Conservation (phyloP, 176 grass and related monocot species). For the Cenchrus purpureus region DNA sequence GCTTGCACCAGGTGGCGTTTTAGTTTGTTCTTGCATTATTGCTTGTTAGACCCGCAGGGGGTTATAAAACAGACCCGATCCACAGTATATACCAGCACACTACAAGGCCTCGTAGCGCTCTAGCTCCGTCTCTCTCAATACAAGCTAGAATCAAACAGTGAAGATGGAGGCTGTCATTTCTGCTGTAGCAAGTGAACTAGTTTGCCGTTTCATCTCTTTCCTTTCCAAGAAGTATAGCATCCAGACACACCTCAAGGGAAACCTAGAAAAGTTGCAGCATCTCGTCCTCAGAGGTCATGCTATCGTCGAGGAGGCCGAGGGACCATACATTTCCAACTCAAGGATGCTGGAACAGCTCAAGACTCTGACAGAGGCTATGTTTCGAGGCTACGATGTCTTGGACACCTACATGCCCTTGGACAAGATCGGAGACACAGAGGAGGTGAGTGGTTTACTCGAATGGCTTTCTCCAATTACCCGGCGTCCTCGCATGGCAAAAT, state of each 20-base stretch:
- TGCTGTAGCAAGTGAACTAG: conserved; percentile 25
- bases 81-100: neutral
- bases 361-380: conserved; percentile 1
- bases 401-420: neutral
- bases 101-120: neutral
- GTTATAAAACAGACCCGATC: neutral
- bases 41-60: neutral
- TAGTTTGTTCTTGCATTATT: neutral
- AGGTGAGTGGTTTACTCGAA: neutral
- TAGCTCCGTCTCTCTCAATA: neutral
- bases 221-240: neutral
- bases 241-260: neutral
- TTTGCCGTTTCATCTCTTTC: conserved; percentile 17
- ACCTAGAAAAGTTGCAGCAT: conserved; percentile 8
- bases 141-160: neutral
- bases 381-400: conserved; percentile 16
- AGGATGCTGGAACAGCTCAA: conserved; percentile 22
- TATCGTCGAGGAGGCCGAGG: conserved; percentile 21
- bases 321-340: neutral
- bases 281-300: neutral
- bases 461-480: neutral
- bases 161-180: conserved; percentile 16
- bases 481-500: neutral
- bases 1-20: neutral
- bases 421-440: neutral